These are phyloP conservation scores for Sophora flavescens DNA, from an alignment of 306 rosid genomes.

Conservation along the genomic window DNA sequence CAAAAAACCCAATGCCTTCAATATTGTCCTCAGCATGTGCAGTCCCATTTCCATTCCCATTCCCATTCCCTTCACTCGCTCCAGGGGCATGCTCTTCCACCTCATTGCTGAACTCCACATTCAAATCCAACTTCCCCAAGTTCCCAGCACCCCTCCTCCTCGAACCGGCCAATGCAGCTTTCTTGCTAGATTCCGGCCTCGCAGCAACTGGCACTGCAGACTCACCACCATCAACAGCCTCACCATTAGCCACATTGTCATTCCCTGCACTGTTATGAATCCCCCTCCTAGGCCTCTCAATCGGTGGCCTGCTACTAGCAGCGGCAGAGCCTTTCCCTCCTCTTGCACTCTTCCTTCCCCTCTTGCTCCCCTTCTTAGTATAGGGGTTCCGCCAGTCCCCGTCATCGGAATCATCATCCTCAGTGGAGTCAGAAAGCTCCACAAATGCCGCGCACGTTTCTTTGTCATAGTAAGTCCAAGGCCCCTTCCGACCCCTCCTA, in stretches of 20 bases:
- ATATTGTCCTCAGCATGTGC: conserved; percentile 79
- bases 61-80: conserved; percentile 49
- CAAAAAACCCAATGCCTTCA: conserved; percentile 89
- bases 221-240: conserved; percentile 40
- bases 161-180: conserved; percentile 43
- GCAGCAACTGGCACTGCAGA: conserved; percentile 31
- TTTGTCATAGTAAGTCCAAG: conserved; percentile 56
- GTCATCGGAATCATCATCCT: conserved; percentile 75
- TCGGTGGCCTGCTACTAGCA: conserved; percentile 25
- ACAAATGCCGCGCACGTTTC: conserved; percentile 58
- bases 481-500: conserved; percentile 27
- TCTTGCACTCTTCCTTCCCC: conserved; percentile 35
- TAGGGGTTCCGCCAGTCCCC: conserved; percentile 52
- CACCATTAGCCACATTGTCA: conserved; percentile 52
- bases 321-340: conserved; percentile 19
- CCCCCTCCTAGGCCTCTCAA: conserved; percentile 58
- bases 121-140: conserved; percentile 89
- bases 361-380: conserved; percentile 43
- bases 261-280: conserved; percentile 41
- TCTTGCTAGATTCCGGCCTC: conserved; percentile 62
- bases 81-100: conserved; percentile 71
- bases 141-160: conserved; percentile 74
- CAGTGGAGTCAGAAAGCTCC: conserved; percentile 62
- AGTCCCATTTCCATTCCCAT: conserved; percentile 49
- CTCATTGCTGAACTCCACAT: conserved; percentile 96